phyloP scores from a whole-genome alignment of 805 yeast genomes.

The Yamadazyma philogaea region DNA sequence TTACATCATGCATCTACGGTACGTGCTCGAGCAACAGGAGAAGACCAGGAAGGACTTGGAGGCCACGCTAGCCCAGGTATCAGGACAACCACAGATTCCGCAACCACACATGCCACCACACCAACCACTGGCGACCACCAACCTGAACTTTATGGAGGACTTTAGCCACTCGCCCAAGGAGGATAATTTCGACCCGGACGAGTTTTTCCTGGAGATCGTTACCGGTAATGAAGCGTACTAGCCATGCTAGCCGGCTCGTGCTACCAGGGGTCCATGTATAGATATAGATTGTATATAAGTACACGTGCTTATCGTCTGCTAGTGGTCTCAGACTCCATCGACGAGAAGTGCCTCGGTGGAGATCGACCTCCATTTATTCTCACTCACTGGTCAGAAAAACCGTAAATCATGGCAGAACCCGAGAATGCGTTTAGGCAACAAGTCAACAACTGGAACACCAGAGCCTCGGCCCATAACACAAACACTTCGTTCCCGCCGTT shows the following conservation, averaged over 20 bases:
- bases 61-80: conserved; percentile 15
- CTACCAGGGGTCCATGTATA: too few species aligned
- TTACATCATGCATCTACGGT: conserved; percentile 64
- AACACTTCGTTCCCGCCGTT: conserved; percentile 22
- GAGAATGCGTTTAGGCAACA: conserved; percentile 34
- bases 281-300: conserved; percentile 1
- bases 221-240: conserved; percentile 12
- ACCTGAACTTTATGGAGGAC: conserved; percentile 15
- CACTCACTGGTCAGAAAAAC: neutral
- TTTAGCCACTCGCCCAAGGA: conserved; percentile 14
- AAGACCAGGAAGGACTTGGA: conserved; percentile 41
- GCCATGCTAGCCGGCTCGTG: too few species aligned
- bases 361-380: neutral
- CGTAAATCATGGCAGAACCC: conserved; percentile 18
- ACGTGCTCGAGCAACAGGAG: conserved; percentile 58
- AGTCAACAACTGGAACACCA: conserved; percentile 30
- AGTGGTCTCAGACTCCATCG: too few species aligned
- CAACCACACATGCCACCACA: neutral
- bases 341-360: too few species aligned
- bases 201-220: conserved; percentile 25
- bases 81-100: conserved; percentile 12
- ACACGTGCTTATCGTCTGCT: neutral
- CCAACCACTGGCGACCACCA: conserved; percentile 5
- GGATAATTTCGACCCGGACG: conserved; percentile 24
- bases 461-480: conserved; percentile 1